Conservation (phyloP, 2,329 filamentous ascomycete genomes). For the Aureobasidium leucospermi region DNA sequence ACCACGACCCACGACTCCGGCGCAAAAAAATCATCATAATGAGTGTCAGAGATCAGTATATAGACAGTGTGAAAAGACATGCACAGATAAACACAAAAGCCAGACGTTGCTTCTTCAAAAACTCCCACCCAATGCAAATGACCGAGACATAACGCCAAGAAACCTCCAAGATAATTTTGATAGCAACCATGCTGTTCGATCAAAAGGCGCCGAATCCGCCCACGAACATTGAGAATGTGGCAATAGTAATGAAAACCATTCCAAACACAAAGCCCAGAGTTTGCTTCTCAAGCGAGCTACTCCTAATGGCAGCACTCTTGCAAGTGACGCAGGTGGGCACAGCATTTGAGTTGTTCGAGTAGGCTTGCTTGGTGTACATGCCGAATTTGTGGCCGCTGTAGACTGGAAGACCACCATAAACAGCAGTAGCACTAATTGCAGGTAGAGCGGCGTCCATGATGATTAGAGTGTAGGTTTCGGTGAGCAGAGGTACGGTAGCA, state of each 20-base stretch:
- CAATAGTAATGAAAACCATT: slow-evolving; percentile 49
- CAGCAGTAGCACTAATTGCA: slow-evolving; percentile 44
- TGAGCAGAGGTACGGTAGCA: slow-evolving; percentile 45
- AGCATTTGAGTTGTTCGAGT: slow-evolving; percentile 37
- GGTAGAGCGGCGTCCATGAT: slow-evolving; percentile 52
- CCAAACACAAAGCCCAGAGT: slow-evolving; percentile 49
- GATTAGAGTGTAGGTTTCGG: slow-evolving; percentile 56
- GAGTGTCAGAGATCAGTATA: neutral
- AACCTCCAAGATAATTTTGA: neutral
- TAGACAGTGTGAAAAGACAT: neutral
- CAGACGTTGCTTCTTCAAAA: neutral
- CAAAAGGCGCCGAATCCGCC: slow-evolving; percentile 14
- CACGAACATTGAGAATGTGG: slow-evolving; percentile 50
- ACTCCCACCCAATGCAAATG: slow-evolving; percentile 7
- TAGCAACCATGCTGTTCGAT: neutral
- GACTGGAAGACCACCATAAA: slow-evolving; percentile 48
- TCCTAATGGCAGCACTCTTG: slow-evolving; percentile 38
- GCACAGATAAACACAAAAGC: neutral
- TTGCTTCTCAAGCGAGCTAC: slow-evolving; percentile 45
- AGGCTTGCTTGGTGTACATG: slow-evolving; percentile 52
- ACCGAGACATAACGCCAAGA: neutral
- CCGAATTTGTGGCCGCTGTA: slow-evolving; percentile 51
- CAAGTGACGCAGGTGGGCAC: slow-evolving; percentile 46
- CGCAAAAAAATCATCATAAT: neutral
- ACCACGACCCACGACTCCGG: neutral